Percentiles rank a stretch among this genome's conserved stretches.
phyloP scores from a whole-genome alignment of 1,139 yeast genomes.

The Debaryomycetaceae sp. region DNA sequence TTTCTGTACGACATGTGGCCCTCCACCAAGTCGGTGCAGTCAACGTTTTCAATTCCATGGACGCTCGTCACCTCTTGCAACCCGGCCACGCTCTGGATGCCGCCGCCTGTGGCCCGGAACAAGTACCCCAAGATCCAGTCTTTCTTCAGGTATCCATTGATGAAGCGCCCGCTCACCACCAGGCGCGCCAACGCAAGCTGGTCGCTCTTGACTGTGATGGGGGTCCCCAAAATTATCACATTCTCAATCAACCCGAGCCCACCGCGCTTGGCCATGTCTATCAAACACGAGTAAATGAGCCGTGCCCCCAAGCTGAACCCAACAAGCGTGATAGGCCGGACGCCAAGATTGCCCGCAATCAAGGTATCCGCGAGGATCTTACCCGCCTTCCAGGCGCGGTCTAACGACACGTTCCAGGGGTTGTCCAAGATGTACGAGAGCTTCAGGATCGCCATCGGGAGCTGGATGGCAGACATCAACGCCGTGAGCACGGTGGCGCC shows the following conservation, averaged over 20 bases:
- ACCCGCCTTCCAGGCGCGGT: constrained; percentile 98
- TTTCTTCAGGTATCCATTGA: constrained; percentile 85
- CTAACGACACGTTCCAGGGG: constrained; percentile 97
- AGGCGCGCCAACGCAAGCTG: constrained; percentile 77
- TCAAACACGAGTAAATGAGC: constrained; percentile 82
- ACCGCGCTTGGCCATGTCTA: constrained; percentile 80
- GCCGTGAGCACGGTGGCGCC: constrained; percentile 93
- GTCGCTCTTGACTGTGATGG: constrained; percentile 74
- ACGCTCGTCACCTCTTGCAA: constrained; percentile 66
- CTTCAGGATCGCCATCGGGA: constrained; percentile 89
- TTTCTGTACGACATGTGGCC: constrained; percentile 98
- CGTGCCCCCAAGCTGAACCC: constrained; percentile 96
- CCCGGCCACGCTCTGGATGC: constrained; percentile 86
- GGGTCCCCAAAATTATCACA: constrained; percentile 85
- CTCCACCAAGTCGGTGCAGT: constrained; percentile 80
- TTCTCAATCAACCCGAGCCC: constrained; percentile 88
- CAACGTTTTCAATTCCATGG: constrained; percentile 73
- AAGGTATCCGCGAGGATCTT: constrained; percentile 86
- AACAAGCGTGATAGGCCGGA: constrained; percentile 84
- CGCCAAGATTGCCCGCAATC: constrained; percentile 82
- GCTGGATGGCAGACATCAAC: constrained; percentile 90
- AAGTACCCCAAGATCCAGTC: constrained; percentile 97
- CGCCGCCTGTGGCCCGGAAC: constrained; percentile 95
- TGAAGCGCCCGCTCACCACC: constrained; percentile 84
- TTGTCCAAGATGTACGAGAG: constrained; percentile 87